These are phyloP conservation scores for Paraphoma sp. DNA, from an alignment of 2,329 filamentous ascomycete genomes.

Conservation along the genomic window DNA sequence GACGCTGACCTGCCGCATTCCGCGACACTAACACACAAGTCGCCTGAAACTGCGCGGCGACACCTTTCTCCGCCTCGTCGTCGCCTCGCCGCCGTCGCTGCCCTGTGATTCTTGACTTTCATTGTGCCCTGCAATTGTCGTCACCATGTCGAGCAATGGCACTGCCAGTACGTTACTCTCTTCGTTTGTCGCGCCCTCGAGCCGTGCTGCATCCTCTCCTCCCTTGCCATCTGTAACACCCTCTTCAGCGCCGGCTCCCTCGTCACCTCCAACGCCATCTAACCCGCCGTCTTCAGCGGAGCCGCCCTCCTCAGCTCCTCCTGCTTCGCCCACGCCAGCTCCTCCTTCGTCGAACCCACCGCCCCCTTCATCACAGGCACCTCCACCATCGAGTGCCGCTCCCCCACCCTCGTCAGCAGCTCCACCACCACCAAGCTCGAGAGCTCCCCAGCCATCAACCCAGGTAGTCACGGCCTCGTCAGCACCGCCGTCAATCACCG, in stretches of 20 bases:
- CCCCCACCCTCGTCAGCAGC: slow-evolving; percentile 14
- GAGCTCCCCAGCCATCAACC: slow-evolving; percentile 12
- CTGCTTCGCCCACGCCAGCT: slow-evolving; percentile 18
- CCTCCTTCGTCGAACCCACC: slow-evolving; percentile 27
- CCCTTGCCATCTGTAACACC: slow-evolving; percentile 27
- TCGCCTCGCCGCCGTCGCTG: slow-evolving; percentile 4
- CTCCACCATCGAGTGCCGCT: slow-evolving; percentile 8
- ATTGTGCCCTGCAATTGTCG: slow-evolving; percentile 18
- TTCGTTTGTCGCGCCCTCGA: slow-evolving; percentile 15
- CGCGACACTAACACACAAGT: slow-evolving; percentile 28
- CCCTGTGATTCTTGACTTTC: slow-evolving; percentile 5
- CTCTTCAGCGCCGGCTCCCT: slow-evolving; percentile 22
- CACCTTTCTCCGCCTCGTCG: slow-evolving; percentile 4
- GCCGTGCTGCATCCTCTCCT: slow-evolving; percentile 17
- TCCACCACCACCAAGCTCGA: slow-evolving; percentile 6
- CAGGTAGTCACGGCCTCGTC: slow-evolving; percentile 33
- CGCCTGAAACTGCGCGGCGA: slow-evolving; percentile 12
- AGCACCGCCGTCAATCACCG: slow-evolving; percentile 22
- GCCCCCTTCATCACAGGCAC: slow-evolving; percentile 9
- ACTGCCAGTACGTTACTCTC: slow-evolving; percentile 44
- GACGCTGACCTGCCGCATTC: slow-evolving; percentile 20
- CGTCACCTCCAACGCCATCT: slow-evolving; percentile 14
- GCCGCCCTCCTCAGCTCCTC: slow-evolving; percentile 13
- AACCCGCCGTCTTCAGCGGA: slow-evolving; percentile 22
- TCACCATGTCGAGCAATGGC: slow-evolving; percentile 36